A percentile compares a stretch with the other conserved stretches of the same genome.
Evolutionary conservation across 2,329 filamentous ascomycete genomes (phyloP).

Genomic region (Alternaria triticimaculans): DNA sequence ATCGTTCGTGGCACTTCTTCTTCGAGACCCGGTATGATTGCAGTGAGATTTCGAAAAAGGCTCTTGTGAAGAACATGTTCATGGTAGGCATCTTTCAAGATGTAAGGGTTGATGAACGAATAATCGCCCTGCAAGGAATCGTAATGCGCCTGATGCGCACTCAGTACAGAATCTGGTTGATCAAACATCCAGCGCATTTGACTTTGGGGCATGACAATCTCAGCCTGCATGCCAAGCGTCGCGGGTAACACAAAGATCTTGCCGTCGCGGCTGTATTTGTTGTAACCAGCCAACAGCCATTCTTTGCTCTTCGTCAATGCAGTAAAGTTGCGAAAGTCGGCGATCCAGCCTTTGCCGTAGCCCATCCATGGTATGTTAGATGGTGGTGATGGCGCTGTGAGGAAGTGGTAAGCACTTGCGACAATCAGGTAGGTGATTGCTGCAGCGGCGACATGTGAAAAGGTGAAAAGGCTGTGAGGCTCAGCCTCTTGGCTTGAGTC

Average conservation of each 20-base stretch:
- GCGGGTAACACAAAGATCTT: conserved; percentile 36
- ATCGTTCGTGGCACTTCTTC: conserved; percentile 48
- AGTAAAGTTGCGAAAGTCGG: conserved; percentile 24
- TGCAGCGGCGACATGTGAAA: conserved; percentile 7
- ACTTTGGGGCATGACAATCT: conserved; percentile 45
- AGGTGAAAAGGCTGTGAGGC: background rate
- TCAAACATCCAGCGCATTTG: conserved; percentile 52
- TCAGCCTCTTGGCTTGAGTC: background rate
- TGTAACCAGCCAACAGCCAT: conserved; percentile 31
- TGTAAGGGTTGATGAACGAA: conserved; percentile 43
- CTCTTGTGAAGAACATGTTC: conserved; percentile 52
- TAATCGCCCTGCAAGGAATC: conserved; percentile 50
- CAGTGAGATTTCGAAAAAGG: conserved; percentile 49
- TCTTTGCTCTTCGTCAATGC: conserved; percentile 30
- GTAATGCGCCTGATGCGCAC: conserved; percentile 46
- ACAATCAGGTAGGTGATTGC: conserved; percentile 27
- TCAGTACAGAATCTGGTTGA: conserved; percentile 52
- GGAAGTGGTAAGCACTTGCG: conserved; percentile 17
- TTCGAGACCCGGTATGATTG: conserved; percentile 46
- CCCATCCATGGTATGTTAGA: conserved; percentile 31
- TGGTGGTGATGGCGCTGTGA: conserved; percentile 25
- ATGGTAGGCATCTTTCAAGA: conserved; percentile 51
- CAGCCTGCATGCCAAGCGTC: conserved; percentile 29
- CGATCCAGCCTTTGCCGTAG: conserved; percentile 33
- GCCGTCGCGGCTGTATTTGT: conserved; percentile 32